phyloP scores from a whole-genome alignment of 1,139 yeast species.

The Martiniozyma asiatica region DNA sequence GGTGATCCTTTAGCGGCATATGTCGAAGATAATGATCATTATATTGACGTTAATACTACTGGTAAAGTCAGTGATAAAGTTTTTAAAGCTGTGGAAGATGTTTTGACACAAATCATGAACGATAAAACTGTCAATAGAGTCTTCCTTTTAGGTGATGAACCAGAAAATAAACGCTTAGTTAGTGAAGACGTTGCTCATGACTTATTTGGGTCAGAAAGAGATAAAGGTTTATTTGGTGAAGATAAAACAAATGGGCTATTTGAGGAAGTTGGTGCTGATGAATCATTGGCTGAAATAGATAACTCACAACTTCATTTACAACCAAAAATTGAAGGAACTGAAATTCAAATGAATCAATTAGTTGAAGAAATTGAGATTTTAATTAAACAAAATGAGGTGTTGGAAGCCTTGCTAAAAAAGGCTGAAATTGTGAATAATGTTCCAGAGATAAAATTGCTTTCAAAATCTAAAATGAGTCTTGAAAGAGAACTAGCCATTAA shows the following conservation, averaged over 20 bases:
- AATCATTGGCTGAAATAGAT: conserved; percentile 8
- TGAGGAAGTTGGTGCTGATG: background rate
- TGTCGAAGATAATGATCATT: conserved; percentile 15
- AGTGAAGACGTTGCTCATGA: conserved; percentile 24
- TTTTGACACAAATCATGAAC: conserved; percentile 49
- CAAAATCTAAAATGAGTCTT: conserved; percentile 53
- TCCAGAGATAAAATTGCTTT: conserved; percentile 54
- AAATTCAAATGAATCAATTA: conserved; percentile 32
- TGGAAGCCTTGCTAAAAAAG: conserved; percentile 57
- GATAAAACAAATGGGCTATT: conserved; percentile 1
- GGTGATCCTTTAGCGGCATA: conserved; percentile 23
- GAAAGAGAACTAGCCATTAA: conserved; percentile 59
- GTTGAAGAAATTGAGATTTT: conserved; percentile 49
- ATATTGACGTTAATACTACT: conserved; percentile 14
- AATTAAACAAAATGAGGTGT: conserved; percentile 48
- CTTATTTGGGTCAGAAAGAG: conserved; percentile 27
- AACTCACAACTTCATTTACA: no score
- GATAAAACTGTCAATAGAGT: background rate
- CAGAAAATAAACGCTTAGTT: conserved; percentile 15
- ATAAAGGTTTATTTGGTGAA: conserved; percentile 16
- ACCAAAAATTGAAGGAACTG: background rate
- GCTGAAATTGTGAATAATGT: conserved; percentile 75
- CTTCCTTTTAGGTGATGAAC: conserved; percentile 6
- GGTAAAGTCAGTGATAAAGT: conserved; percentile 32
- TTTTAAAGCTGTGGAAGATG: conserved; percentile 57